Evolutionary conservation across 75 land plant genomes (phyloP).

Genomic region (Azolla pinnata): DNA sequence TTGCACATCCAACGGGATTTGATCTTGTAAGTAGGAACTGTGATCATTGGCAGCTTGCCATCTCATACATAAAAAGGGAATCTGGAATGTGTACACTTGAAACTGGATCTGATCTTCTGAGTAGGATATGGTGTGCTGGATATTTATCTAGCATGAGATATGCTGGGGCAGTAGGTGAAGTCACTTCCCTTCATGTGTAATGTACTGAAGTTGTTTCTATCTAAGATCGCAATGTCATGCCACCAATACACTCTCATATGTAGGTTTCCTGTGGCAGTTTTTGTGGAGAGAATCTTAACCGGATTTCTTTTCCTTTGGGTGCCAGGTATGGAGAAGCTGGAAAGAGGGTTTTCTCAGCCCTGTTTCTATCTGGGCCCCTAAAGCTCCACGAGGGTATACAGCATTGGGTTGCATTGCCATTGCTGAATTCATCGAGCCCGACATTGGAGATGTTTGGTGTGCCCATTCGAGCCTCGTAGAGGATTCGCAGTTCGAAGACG

Average conservation of each 20-base stretch:
- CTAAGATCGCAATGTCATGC: background rate
- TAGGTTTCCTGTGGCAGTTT: no score
- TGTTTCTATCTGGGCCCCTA: conserved; percentile 81
- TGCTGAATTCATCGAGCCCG: conserved; percentile 63
- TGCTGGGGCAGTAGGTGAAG: no score
- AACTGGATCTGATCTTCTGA: background rate
- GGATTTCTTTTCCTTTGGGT: no score
- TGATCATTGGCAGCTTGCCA: background rate
- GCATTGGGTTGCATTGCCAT: conserved; percentile 77
- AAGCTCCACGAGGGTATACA: conserved; percentile 70
- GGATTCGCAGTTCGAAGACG: conserved; percentile 60
- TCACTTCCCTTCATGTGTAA: no score
- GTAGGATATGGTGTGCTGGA: no score
- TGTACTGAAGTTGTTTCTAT: no score
- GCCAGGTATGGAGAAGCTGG: conserved; percentile 98
- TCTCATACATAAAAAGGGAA: no score
- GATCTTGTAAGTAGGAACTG: conserved; percentile 60
- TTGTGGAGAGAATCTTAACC: no score
- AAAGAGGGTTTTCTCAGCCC: conserved; percentile 55
- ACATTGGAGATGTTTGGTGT: conserved; percentile 40
- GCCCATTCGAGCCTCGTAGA: conserved; percentile 37
- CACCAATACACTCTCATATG: no score
- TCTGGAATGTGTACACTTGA: no score
- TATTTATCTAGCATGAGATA: no score
- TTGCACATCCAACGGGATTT: conserved; percentile 67